phyloP scores from a whole-genome alignment of 495 filamentous ascomycete species.

The Hypoxylon rickii region DNA sequence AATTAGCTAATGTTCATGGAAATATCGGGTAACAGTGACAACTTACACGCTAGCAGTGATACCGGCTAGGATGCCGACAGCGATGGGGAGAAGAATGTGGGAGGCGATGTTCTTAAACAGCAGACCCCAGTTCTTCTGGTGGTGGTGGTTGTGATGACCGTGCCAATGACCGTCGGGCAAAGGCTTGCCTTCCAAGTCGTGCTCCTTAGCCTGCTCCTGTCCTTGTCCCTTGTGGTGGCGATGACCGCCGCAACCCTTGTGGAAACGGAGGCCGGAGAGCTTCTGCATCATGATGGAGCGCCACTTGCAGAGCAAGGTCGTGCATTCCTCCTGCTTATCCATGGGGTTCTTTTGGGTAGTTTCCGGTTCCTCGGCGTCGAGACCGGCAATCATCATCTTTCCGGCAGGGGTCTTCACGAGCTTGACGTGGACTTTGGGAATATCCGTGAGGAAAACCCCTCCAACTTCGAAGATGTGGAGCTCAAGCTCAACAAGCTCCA shows the following conservation, averaged over 20 bases:
- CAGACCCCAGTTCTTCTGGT: constrained; percentile 45
- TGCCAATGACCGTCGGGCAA: constrained; percentile 1
- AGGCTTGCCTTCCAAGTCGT: constrained; percentile 8
- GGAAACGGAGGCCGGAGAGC: constrained; percentile 32
- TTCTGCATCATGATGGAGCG: constrained; percentile 47
- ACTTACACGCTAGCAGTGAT: constrained; percentile 57
- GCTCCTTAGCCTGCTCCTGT: constrained; percentile 12
- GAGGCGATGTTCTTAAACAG: constrained; percentile 52
- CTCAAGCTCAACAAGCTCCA: constrained; percentile 50
- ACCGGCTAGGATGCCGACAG: constrained; percentile 58
- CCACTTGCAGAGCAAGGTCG: constrained; percentile 52
- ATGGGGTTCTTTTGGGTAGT: constrained; percentile 17
- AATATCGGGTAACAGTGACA: neutral
- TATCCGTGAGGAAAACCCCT: constrained; percentile 45
- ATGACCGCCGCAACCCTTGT: constrained; percentile 34
- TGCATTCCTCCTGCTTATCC: constrained; percentile 47
- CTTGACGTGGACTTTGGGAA: constrained; percentile 51
- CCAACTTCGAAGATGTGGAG: constrained; percentile 58
- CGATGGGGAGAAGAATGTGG: constrained; percentile 56
- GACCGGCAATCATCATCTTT: constrained; percentile 47
- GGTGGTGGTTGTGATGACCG: constrained; percentile 24
- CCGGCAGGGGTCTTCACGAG: constrained; percentile 49
- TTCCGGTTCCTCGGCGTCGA: constrained; percentile 36
- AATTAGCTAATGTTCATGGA: constrained; percentile 8
- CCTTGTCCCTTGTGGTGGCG: constrained; percentile 8